Evolutionary conservation across 371 early-diverging fungal genomes (phyloP), one percentile per base, ranked within the genome.

Genomic region (Mucor saturninus): DNA sequence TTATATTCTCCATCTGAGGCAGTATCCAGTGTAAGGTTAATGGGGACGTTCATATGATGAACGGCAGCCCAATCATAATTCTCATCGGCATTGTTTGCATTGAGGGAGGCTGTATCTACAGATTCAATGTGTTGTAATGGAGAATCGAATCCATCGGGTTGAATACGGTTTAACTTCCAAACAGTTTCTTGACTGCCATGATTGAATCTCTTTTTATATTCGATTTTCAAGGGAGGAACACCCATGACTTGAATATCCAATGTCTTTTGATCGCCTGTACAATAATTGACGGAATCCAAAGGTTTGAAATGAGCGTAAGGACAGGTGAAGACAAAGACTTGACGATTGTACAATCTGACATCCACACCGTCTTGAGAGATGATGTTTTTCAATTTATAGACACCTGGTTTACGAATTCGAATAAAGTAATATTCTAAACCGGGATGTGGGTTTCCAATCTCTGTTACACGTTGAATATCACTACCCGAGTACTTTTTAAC

Each of bases 381-480:
- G 46, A 83, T 74, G 26, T 63, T 69, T 8, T 73, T 72, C 8
- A 83, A 28, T 51, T 72, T 73, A 56, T 83, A 83, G 3, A 59
- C 75, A 21, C 83, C 83, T 7, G 83, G 66, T 26, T 70, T 62
- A 10, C 60, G 62, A 11, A 79, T 65, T 21, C 67, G 71, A 28
- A 79, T 56, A 52, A 72, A 73, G 39, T 79, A 83, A 38, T 67
- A 69, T 52, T 79, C 76, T 10, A 79, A 46, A 1, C 78, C 80
- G 37, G 71, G 63, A 26, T 72, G 66, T 21, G 73, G 69, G 5
- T 74, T 67, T 9, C 71, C 69, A 54, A 76, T 69, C 30, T 83
- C 83, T 2, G 74, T 79, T 10, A 76, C 74, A 9, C 83, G 63
- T 37, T 68, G 69, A 35, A 82, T 69, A 5, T 82, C 75, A 43